Percentiles rank a stretch among this genome's conserved stretches.
phyloP scores from a whole-genome alignment of 2,329 filamentous ascomycete species.

The Thielaviopsis populi region DNA sequence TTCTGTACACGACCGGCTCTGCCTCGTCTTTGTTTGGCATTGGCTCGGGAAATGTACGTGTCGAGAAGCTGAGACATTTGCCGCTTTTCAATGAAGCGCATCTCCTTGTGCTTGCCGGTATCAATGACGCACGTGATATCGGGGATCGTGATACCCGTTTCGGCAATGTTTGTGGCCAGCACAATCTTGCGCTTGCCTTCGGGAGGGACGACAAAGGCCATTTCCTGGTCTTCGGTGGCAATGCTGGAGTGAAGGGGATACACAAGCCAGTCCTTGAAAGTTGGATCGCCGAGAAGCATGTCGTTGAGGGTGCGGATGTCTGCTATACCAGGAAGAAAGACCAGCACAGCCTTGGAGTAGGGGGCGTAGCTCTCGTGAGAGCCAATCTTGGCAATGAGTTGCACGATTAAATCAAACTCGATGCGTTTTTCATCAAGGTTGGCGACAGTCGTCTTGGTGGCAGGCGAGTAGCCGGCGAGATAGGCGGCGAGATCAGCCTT shows the following conservation, averaged over 20 bases:
- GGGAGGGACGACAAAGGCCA: conserved; percentile 75
- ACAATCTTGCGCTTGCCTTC: conserved; percentile 80
- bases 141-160: conserved; percentile 96
- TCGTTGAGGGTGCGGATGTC: conserved; percentile 86
- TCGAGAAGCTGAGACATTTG: conserved; percentile 85
- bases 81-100: conserved; percentile 86
- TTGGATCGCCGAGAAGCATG: conserved; percentile 59
- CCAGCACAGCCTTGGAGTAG: conserved; percentile 82
- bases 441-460: conserved; percentile 58
- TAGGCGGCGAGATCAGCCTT: conserved; percentile 46
- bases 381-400: conserved; percentile 63
- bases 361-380: conserved; percentile 46
- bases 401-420: conserved; percentile 72
- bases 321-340: conserved; percentile 87
- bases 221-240: conserved; percentile 89
- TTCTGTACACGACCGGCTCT: conserved; percentile 91
- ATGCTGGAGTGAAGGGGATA: conserved; percentile 90
- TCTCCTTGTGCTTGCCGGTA: conserved; percentile 91
- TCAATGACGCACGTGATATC: conserved; percentile 96
- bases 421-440: conserved; percentile 84
- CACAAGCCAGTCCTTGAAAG: conserved; percentile 69
- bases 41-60: conserved; percentile 87
- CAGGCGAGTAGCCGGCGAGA: conserved; percentile 56
- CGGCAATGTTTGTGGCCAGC: conserved; percentile 92
- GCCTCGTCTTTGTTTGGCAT: conserved; percentile 86